These are phyloP conservation scores for Paecilomyces sp. DNA, from an alignment of 2,329 filamentous ascomycete species.

Conservation along the genomic window DNA sequence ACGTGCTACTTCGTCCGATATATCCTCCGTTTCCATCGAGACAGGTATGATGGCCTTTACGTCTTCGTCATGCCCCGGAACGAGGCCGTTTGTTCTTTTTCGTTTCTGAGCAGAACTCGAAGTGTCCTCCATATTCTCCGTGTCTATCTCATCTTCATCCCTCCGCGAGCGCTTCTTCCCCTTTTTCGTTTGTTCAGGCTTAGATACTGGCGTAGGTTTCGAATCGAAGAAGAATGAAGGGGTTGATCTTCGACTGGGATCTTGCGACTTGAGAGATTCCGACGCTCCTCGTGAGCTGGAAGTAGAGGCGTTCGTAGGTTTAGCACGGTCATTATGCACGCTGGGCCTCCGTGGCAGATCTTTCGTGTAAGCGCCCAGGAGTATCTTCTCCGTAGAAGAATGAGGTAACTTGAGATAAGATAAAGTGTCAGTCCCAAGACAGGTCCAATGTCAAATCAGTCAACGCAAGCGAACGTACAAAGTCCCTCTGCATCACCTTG, in stretches of 20 bases:
- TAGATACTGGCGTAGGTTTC: conserved; percentile 8
- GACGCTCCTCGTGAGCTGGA: neutral
- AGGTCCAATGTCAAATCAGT: neutral
- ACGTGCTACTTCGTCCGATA: conserved; percentile 39
- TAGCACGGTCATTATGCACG: conserved; percentile 10
- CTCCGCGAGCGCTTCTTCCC: conserved; percentile 13
- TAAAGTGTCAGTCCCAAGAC: neutral
- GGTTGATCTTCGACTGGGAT: conserved; percentile 2
- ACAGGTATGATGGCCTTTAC: conserved; percentile 14
- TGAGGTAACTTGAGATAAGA: conserved; percentile 10
- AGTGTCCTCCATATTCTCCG: conserved; percentile 4
- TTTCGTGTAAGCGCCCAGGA: conserved; percentile 4
- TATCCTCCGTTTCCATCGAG: conserved; percentile 35
- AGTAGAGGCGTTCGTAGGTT: conserved; percentile 1
- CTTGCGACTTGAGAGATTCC: neutral
- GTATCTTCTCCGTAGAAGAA: conserved; percentile 6
- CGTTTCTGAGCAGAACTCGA: conserved; percentile 11
- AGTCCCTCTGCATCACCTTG: conserved; percentile 23
- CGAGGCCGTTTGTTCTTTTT: conserved; percentile 14
- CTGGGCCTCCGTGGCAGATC: neutral
- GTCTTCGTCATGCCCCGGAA: conserved; percentile 16
- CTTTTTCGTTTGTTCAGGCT: conserved; percentile 5
- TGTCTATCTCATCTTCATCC: conserved; percentile 10
- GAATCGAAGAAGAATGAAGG: conserved; percentile 11
- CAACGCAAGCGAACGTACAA: conserved; percentile 20